Evolutionary conservation across 805 yeast genomes (phyloP), one percentile per base, ranked within the genome.

Genomic region (Kuraishia hungarica): DNA sequence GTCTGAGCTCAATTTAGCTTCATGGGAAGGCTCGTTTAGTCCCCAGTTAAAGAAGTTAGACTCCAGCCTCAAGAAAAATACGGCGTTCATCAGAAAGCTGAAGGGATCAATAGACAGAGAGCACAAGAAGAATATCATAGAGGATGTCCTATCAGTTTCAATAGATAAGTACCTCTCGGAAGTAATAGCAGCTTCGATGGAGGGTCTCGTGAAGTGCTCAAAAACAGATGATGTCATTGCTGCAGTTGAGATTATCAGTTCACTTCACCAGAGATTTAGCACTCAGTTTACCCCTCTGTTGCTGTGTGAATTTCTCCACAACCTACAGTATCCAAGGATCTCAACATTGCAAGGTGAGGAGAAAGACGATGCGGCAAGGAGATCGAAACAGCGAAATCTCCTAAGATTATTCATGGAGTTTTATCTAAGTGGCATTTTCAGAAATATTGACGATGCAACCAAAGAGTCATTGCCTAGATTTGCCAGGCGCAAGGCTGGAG

Each of bases 61-160:
- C 64, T 74, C 96, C 0, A 86, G 92, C 55, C 72, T 91, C 60
- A 91, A 91, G 73, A 88, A 86, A 66, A 89, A 92, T 64, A 82
- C 89, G 2, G 86, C 90, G 0, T 87, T 89, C 63, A 83, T 90
- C 53, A 87, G 84, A 65, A 86, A 86, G 61, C 64, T 91, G 53
- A 78, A 84, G 59, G 73, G 78, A 1, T 74, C 84, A 1, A 67
- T 90, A 23, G 78, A 72, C 46, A 76, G 75, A 47, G 92, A 85
- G 6, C 76, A 76, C 47, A 67, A 68, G 55, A 63, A 61, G 49
- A 64, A 76, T 7, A 67, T 87, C 1, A 56, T 89, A 46, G 79
- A 81, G 54, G 96, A 89, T 56, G 75, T 91, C 49, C 63, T 70
- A 2, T 74, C 83, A 10, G 70, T 87, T 3, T 81, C 92, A 1